Evolutionary conservation across 257 asterid species (phyloP), one percentile per base, ranked within the genome.

Genomic region (Pogostemon cablin): DNA sequence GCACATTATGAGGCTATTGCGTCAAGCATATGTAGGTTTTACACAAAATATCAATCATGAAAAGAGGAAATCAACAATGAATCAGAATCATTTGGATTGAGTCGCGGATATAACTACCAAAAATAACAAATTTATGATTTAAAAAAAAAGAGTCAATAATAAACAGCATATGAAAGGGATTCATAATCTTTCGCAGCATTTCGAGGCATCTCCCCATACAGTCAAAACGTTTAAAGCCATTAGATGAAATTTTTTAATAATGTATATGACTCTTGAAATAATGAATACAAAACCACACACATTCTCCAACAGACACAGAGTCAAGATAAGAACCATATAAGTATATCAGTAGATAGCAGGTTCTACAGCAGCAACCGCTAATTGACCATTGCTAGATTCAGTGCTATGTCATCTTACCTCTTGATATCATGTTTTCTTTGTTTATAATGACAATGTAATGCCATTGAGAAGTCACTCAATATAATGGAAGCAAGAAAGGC

Each of bases 281-380:
- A 58, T 52, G 73, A 75, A 80, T 78, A 78, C 41, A 68, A 75
- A 65, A 67, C 65, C 85, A 78, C 85, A 55, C 20, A 65, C 47
- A 80, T 60, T 67, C 65, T 67, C 81, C 77, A 72, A 54, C 41
- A 39, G 57, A 50, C 3, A 50, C 9, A 1, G 1, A n/a, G n/a
- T 5, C 10, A 52, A 52, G 57, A 12, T 15, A 52, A 12, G 57
- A 52, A 52, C 57, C 9, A 52, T 39, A 62, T 39, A 15, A 15
- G 0, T 15, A 41, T 50, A 40, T 9, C 8, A 34, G 60, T 34
- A 35, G 20, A 43, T 25, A 54, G 35, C 15, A 54, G 10, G 34
- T 54, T 46, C 4, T 3, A 17, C 25, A 6, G 69, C 37, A 50
- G 32, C 32, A 25, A 38, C 7, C 59, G 39, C 3, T 41, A 62